Conservation (phyloP, 192 early-diverging fungal genomes). For the Coemansia sp. region DNA sequence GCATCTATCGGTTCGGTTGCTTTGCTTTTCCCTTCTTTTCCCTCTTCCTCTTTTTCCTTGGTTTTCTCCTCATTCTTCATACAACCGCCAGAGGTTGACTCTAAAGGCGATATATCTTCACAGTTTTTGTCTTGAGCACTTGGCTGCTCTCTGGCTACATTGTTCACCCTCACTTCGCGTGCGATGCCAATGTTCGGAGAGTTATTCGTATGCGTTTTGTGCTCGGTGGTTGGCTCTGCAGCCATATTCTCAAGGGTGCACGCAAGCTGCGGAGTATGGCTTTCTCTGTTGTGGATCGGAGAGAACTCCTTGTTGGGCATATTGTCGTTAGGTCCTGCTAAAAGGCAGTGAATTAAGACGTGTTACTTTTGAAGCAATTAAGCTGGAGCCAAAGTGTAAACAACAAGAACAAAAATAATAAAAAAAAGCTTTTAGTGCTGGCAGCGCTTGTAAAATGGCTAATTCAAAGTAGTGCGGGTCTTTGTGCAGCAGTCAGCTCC, state of each 20-base stretch:
- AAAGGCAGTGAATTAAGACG: neutral
- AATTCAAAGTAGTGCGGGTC: too few species aligned
- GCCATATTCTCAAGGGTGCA: neutral
- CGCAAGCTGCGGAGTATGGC: neutral
- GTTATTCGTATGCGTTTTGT: neutral
- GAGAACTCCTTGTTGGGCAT: neutral
- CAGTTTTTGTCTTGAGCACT: too few species aligned
- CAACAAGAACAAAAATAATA: too few species aligned
- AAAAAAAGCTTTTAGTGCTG: too few species aligned
- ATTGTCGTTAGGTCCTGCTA: neutral
- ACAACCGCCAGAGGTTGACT: too few species aligned
- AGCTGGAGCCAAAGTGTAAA: neutral
- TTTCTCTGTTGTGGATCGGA: constrained; percentile 1
- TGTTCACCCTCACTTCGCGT: neutral
- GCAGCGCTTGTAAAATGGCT: too few species aligned
- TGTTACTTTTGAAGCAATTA: neutral
- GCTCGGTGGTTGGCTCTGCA: neutral
- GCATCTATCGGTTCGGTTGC: neutral
- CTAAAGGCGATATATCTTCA: too few species aligned
- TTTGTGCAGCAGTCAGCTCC: too few species aligned
- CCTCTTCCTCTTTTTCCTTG: too few species aligned
- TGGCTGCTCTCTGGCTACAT: neutral
- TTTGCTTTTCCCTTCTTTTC: too few species aligned
- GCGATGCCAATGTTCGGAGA: neutral
- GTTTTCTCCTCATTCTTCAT: too few species aligned